Evolutionary conservation across 257 asterid species (phyloP), one percentile per base, ranked within the genome.

Genomic region (Orobanche coerulescens): DNA sequence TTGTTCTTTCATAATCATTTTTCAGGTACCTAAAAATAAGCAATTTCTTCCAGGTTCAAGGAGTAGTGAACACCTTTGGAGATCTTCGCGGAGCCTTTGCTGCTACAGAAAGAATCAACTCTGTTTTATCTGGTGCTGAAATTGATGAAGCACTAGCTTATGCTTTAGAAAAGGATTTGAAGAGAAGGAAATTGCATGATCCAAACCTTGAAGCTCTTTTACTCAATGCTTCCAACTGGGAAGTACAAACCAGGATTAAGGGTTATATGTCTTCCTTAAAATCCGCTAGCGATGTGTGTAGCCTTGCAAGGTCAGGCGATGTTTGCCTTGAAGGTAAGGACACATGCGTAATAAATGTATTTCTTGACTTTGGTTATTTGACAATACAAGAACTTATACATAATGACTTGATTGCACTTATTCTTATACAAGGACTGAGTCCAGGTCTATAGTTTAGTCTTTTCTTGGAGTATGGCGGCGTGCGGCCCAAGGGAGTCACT

Each of bases 1-100:
- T 37, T 63, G 39, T 51, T 44, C 30, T 60, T 33, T 62, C 44
- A 20, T 16, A 36, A 60, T 50, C 54, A 8, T 76, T 16, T n/a
- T 58, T 33, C 19, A 34, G 39, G 24, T 26, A 51, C 48, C 48
- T 36, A 16, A 20, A 28, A 19, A 5, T 46, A 48, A 59, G 24
- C 39, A 23, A 34, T 19, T 54, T 51, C 49, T 74, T 76, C 64
- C 63, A 92, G 98, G 98, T 92, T 78, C 98, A 92, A 88, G 98
- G 95, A 36, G 80, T 82, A 52, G 97, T 92, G 67, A 88, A 92
- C 85, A 92, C 98, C 28, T 81, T 88, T 70, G 98, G 95, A 64
- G 98, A 88, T 79, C 95, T 92, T 75, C 93, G 98, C 42, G 95
- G 83, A 63, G 98, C 97, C 64, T 83, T 92, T 22, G 97, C 98